Conservation (phyloP, 257 asterid species). For the Nicotiana tomentosiformis region DNA sequence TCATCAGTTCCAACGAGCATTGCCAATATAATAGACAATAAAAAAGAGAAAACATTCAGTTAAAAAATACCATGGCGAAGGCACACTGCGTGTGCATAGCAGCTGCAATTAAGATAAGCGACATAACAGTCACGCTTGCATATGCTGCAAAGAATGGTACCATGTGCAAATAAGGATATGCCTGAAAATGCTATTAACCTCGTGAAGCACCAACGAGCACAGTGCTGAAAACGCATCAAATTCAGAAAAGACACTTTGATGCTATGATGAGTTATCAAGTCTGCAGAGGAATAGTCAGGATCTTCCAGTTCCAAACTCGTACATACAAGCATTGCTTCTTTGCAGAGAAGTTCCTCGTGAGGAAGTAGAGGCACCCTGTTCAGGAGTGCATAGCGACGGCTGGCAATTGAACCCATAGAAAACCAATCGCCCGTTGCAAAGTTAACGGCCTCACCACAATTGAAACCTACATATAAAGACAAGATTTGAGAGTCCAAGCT, state of each 20-base stretch:
- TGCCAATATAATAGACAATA: background rate
- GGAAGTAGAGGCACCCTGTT: constrained; percentile 86
- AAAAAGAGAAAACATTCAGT: background rate
- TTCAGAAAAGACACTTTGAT: constrained; percentile 62
- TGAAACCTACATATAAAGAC: constrained; percentile 51
- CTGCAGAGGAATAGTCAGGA: constrained; percentile 38
- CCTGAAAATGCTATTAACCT: constrained; percentile 39
- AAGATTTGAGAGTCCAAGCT: background rate
- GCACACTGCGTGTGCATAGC: constrained; percentile 73
- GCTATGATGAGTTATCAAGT: constrained; percentile 37
- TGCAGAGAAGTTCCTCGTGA: constrained; percentile 94
- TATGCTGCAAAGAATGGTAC: constrained; percentile 80
- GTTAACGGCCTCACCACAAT: constrained; percentile 99
- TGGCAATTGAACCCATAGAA: constrained; percentile 80
- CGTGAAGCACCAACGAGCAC: constrained; percentile 78
- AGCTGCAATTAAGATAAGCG: constrained; percentile 73
- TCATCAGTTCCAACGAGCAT: background rate
- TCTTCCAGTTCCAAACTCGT: constrained; percentile 34
- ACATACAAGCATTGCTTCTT: constrained; percentile 76
- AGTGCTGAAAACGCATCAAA: constrained; percentile 83
- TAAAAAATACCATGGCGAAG: constrained; percentile 77
- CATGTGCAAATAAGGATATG: constrained; percentile 54
- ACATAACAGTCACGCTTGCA: constrained; percentile 92
- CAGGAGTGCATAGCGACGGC: constrained; percentile 87
- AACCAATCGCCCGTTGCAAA: constrained; percentile 96